A percentile compares a stretch with the other conserved stretches of the same genome.
phyloP scores from a whole-genome alignment of 352 stramenopile species.

The Phytophthora uliginosa region DNA sequence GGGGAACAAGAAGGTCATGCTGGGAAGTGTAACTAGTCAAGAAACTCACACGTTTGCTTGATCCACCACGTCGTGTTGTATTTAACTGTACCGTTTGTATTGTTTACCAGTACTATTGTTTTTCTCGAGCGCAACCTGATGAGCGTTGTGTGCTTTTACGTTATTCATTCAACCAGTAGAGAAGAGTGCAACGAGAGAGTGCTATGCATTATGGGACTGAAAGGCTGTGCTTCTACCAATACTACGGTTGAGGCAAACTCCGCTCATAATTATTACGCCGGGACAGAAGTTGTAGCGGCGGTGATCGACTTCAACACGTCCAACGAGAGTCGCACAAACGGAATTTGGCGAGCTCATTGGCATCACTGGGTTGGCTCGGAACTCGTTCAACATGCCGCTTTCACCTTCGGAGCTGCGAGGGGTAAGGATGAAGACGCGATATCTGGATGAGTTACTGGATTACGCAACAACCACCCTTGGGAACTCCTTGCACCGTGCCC shows the following conservation, averaged over 20 bases:
- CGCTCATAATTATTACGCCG: conserved; percentile 28
- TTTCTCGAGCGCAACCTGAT: neutral
- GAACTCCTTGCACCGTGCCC: conserved; percentile 39
- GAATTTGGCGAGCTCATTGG: neutral
- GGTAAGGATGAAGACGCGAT: conserved; percentile 5
- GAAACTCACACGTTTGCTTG: conserved; percentile 61
- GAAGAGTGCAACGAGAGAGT: conserved; percentile 5
- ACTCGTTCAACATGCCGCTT: conserved; percentile 3
- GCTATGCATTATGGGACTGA: conserved; percentile 26
- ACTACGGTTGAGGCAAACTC: conserved; percentile 2
- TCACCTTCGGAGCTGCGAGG: conserved; percentile 1
- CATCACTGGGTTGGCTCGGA: conserved; percentile 6
- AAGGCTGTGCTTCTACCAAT: conserved; percentile 20
- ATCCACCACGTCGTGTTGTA: conserved; percentile 16
- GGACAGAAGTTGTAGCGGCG: conserved; percentile 2
- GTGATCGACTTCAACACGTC: conserved; percentile 19
- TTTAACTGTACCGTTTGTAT: neutral
- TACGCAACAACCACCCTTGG: conserved; percentile 33
- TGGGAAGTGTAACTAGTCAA: conserved; percentile 69
- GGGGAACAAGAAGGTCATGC: conserved; percentile 61
- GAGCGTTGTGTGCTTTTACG: neutral
- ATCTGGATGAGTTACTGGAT: conserved; percentile 20
- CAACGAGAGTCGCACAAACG: conserved; percentile 14
- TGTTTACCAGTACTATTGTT: neutral
- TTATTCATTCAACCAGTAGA: neutral